A percentile compares a stretch with the other conserved stretches of the same genome.
Conservation (phyloP, 108 stramenopile genomes). For the Pseudonitzschia pungens region DNA sequence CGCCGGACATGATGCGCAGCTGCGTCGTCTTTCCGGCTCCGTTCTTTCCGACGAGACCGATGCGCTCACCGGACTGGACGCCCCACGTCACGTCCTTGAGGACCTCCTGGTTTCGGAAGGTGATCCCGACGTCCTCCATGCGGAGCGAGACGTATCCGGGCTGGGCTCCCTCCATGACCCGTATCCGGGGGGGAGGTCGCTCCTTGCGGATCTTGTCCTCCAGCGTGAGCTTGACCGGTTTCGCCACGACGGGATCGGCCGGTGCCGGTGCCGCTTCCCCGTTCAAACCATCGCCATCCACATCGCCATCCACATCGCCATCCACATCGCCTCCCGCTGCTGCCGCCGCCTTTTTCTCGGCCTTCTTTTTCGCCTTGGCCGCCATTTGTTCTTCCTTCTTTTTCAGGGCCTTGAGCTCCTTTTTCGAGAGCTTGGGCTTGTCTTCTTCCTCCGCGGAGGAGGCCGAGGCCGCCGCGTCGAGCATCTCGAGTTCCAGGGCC, state of each 20-base stretch:
- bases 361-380: slow-evolving; percentile 37
- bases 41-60: slow-evolving; percentile 61
- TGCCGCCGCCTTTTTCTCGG: slow-evolving; percentile 21
- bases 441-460: slow-evolving; percentile 14
- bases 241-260: neutral
- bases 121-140: slow-evolving; percentile 87
- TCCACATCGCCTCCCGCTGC: neutral
- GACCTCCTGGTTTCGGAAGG: slow-evolving; percentile 93
- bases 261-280: too few species aligned
- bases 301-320: neutral
- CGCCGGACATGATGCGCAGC: slow-evolving; percentile 89
- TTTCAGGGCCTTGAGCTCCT: slow-evolving; percentile 44
- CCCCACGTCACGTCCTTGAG: slow-evolving; percentile 94
- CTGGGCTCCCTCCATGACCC: slow-evolving; percentile 86
- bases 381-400: slow-evolving; percentile 62
- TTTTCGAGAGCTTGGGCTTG: slow-evolving; percentile 44
- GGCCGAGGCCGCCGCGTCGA: slow-evolving; percentile 16
- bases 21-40: slow-evolving; percentile 88
- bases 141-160: slow-evolving; percentile 87
- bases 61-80: slow-evolving; percentile 93
- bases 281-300: slow-evolving; percentile 11
- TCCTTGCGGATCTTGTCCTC: slow-evolving; percentile 92
- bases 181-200: slow-evolving; percentile 90
- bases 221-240: slow-evolving; percentile 51
- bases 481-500: slow-evolving; percentile 30